Conservation (phyloP, 805 yeast species). For the Deakozyma indianensis region DNA sequence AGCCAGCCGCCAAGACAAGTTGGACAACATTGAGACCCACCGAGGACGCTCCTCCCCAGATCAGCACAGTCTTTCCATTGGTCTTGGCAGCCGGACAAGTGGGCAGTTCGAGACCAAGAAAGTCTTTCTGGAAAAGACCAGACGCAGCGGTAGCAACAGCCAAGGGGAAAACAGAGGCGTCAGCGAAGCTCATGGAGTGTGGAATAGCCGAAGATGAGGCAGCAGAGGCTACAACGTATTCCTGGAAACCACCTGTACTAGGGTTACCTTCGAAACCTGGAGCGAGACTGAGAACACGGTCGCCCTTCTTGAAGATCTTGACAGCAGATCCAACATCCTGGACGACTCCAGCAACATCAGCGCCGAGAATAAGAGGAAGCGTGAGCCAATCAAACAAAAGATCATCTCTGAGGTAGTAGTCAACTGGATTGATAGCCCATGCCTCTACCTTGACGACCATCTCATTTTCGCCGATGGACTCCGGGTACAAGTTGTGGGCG, state of each 20-base stretch:
- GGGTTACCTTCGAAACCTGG: slow-evolving; percentile 26
- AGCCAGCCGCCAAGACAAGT: slow-evolving; percentile 34
- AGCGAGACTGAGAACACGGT: slow-evolving; percentile 31
- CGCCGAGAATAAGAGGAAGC: slow-evolving; percentile 24
- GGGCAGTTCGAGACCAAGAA: background rate
- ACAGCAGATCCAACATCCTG: slow-evolving; percentile 33
- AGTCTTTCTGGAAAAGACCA: background rate
- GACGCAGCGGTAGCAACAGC: background rate
- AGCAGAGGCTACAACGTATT: background rate
- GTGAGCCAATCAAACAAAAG: background rate
- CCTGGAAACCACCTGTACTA: background rate
- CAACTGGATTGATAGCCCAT: background rate
- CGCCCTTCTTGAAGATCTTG: slow-evolving; percentile 31
- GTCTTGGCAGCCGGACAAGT: background rate
- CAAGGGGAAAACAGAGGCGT: background rate
- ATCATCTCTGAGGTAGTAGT: background rate
- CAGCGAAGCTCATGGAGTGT: background rate
- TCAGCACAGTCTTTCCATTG: background rate
- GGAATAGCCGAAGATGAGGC: background rate
- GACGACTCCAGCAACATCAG: slow-evolving; percentile 44
- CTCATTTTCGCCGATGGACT: background rate
- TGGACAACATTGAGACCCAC: slow-evolving; percentile 44
- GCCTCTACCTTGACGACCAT: background rate
- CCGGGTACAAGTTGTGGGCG: background rate
- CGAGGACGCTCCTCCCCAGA: slow-evolving; percentile 36